These are phyloP conservation scores for Diaporthe longicolla DNA, from an alignment of 2,329 filamentous ascomycete species.

Conservation along the genomic window DNA sequence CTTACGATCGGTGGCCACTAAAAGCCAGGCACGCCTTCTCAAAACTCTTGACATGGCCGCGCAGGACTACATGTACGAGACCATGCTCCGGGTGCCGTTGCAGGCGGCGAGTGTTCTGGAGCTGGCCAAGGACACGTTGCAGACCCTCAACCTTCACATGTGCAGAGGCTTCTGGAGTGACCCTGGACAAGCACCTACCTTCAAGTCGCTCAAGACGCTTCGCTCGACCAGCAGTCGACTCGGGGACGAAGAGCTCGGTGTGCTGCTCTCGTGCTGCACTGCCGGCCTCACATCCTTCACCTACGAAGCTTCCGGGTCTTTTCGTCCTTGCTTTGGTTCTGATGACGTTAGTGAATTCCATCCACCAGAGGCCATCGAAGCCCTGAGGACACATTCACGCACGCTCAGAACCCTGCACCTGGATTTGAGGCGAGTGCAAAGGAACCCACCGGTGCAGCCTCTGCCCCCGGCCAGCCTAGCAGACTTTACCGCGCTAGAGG, in stretches of 20 bases:
- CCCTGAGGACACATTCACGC: background rate
- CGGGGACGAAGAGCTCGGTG: background rate
- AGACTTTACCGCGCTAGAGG: slow-evolving; percentile 5
- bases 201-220: slow-evolving; percentile 1
- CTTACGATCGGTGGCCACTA: background rate
- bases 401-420: background rate
- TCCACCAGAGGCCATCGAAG: background rate
- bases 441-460: background rate
- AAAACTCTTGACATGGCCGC: slow-evolving; percentile 5
- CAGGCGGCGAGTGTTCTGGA: background rate
- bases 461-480: background rate
- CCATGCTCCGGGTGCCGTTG: slow-evolving; percentile 6
- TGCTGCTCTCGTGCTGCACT: slow-evolving; percentile 6
- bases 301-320: background rate
- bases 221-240: background rate
- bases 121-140: background rate
- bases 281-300: background rate
- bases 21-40: background rate
- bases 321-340: too few species aligned
- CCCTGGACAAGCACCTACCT: background rate
- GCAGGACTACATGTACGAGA: background rate
- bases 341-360: background rate
- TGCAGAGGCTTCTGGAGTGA: background rate
- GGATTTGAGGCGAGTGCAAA: background rate
- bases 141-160: slow-evolving; percentile 28